Evolutionary conservation across 129 eudicot genomes (phyloP), one percentile per base, ranked within the genome.

Genomic region (Helichrysum umbraculigerum): DNA sequence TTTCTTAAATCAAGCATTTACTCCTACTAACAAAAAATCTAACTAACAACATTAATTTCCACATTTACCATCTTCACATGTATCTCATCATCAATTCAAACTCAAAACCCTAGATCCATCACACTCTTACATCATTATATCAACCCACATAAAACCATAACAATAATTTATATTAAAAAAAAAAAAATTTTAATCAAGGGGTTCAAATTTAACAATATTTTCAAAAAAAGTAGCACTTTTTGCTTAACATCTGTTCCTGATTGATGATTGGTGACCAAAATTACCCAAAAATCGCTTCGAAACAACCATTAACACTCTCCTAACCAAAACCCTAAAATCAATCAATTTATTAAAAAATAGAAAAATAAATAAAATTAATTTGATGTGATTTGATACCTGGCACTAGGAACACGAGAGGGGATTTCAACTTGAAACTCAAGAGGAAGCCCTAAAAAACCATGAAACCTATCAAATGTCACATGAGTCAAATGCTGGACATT

Each of bases 401-500:
- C 98, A 75, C 98, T 94, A 47, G 98, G 98, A 66, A 86, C 93
- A 35, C 87, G 84, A 63, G 85, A 76, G 12, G 98, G 98, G 71
- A 94, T 88, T 80, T 94, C 93, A 81, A 94, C 93, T 83, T 94
- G 82, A 50, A 94, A 88, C 84, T 94, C 98, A 57, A 84, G 81
- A 25, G 98, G 98, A 59, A 94, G 93, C 5, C 98, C 98, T 70
- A 91, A 62, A 78, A 94, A 94, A 2, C 98, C 98, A 72, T 91
- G 88, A 52, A 94, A 94, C 5, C 96, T 86, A 58, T 94, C 98
- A 73, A 94, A 94, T 7, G 98, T 94, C 47, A 94, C 98, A 76
- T 94, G 98, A 28, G 97, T 86, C 47, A 94, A 50, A 78, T 94
- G 98, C 28, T 91, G 90, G 5, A 94, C 97, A 71, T 94, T 86